phyloP scores from a whole-genome alignment of 768 basidiomycete genomes.

The Russula ochroleuca region DNA sequence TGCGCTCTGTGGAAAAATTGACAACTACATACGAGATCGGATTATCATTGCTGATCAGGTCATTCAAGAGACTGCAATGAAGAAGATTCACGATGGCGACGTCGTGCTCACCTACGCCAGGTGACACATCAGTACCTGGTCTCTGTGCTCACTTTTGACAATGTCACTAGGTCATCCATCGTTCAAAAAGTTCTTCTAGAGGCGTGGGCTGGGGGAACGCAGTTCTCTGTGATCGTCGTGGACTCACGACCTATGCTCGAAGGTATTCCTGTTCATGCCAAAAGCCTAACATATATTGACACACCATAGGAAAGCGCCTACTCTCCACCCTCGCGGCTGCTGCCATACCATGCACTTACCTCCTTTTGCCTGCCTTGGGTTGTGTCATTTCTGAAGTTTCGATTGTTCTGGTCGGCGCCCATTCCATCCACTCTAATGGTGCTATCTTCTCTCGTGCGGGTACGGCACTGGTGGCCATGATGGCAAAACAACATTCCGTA shows the following conservation, averaged over 20 bases:
- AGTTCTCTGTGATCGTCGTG: slow-evolving; percentile 86
- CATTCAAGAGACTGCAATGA: slow-evolving; percentile 81
- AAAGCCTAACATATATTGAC: slow-evolving; percentile 2
- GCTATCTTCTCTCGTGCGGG: slow-evolving; percentile 92
- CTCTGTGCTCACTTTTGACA: slow-evolving; percentile 11
- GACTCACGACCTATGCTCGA: slow-evolving; percentile 95
- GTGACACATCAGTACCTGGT: slow-evolving; percentile 38
- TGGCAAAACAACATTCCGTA: slow-evolving; percentile 82
- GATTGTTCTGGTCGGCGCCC: slow-evolving; percentile 86
- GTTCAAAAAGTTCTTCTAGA: slow-evolving; percentile 85
- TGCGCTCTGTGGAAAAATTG: slow-evolving; percentile 75
- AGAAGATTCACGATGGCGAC: slow-evolving; percentile 93
- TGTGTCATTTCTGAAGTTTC: slow-evolving; percentile 77
- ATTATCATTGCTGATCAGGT: slow-evolving; percentile 92
- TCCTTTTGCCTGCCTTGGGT: slow-evolving; percentile 81
- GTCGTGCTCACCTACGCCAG: slow-evolving; percentile 90
- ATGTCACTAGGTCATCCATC: slow-evolving; percentile 73
- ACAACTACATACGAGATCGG: slow-evolving; percentile 89
- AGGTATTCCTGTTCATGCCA: slow-evolving; percentile 43
- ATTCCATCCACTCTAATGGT: slow-evolving; percentile 92
- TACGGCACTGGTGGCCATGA: slow-evolving; percentile 94
- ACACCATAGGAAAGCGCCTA: slow-evolving; percentile 64
- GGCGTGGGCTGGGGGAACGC: slow-evolving; percentile 68
- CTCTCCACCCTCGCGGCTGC: slow-evolving; percentile 63
- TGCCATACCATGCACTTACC: slow-evolving; percentile 82